These are phyloP conservation scores for Dalbergia cultrata DNA, from an alignment of 306 rosid species.

Conservation along the genomic window DNA sequence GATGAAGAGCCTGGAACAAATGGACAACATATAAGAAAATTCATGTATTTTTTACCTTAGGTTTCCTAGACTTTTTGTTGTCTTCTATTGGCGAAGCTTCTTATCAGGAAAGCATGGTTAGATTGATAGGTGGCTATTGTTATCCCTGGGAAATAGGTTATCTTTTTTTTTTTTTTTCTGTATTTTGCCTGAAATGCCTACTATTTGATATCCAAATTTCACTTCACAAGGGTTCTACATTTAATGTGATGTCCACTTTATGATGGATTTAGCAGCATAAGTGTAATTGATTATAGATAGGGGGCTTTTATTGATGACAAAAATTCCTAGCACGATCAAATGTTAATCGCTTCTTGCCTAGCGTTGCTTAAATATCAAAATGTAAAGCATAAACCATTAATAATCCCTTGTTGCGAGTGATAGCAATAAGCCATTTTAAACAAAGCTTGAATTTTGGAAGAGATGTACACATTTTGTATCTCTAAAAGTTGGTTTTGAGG, in stretches of 20 bases:
- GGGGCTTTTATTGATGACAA: constrained; percentile 14
- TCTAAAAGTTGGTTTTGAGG: constrained; percentile 32
- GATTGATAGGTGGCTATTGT: constrained; percentile 86
- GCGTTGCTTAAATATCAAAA: background rate
- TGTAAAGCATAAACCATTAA: background rate
- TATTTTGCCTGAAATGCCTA: constrained; percentile 3
- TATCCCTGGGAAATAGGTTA: constrained; percentile 83
- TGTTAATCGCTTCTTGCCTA: constrained; percentile 28
- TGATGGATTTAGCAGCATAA: constrained; percentile 31
- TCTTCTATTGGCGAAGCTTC: constrained; percentile 78
- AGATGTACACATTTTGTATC: constrained; percentile 1
- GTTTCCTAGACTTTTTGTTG: constrained; percentile 70
- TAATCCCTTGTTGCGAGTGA: constrained; percentile 25
- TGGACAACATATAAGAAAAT: constrained; percentile 77
- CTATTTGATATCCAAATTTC: constrained; percentile 22
- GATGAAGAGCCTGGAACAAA: constrained; percentile 78
- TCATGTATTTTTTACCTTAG: constrained; percentile 79
- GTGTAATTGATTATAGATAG: constrained; percentile 1
- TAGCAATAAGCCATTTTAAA: constrained; percentile 25
- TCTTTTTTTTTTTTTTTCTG: constrained; percentile 1
- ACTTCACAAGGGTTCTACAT: background rate
- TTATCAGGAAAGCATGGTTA: constrained; percentile 92
- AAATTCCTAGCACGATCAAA: constrained; percentile 32
- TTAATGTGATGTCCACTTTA: constrained; percentile 21
- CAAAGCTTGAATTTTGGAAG: background rate